A percentile compares a stretch with the other conserved stretches of the same genome.
These are phyloP conservation scores for Quercus agrifolia DNA, from an alignment of 306 rosid genomes.

Conservation along the genomic window DNA sequence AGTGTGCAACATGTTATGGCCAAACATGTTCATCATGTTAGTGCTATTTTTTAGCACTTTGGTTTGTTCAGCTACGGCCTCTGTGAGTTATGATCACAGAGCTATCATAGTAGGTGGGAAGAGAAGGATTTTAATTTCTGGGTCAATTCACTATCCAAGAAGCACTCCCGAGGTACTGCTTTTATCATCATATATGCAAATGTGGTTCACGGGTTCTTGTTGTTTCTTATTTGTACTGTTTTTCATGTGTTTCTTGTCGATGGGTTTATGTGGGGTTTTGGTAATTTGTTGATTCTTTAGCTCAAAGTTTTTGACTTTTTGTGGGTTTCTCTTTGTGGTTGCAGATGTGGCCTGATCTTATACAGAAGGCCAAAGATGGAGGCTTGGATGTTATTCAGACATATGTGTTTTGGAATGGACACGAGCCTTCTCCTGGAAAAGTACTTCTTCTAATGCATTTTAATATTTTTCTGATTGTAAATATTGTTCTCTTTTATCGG, in stretches of 20 bases:
- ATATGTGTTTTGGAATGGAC: constrained; percentile 98
- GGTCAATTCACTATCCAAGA: constrained; percentile 97
- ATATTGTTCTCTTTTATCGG: not conserved
- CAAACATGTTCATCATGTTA: constrained; percentile 1
- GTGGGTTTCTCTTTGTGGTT: constrained; percentile 9
- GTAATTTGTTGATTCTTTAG: not conserved
- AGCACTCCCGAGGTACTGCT: constrained; percentile 79
- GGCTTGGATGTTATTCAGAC: constrained; percentile 93
- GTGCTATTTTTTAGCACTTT: constrained; percentile 27
- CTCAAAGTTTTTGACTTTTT: not conserved
- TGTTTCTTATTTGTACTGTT: not conserved
- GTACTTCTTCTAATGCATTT: constrained; percentile 34
- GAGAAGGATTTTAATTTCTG: constrained; percentile 41
- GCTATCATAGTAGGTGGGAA: not conserved
- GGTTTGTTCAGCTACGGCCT: constrained; percentile 11
- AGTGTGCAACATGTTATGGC: constrained; percentile 29
- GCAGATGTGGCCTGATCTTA: constrained; percentile 92
- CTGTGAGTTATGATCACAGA: constrained; percentile 15
- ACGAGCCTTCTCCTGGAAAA: constrained; percentile 84
- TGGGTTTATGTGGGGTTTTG: not conserved
- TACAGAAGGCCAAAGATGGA: constrained; percentile 95
- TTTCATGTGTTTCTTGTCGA: not conserved
- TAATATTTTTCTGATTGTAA: not conserved
- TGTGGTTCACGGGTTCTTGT: constrained; percentile 20
- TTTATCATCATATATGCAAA: constrained; percentile 6